These are phyloP conservation scores for Agaricus sinodeliciosus DNA, from an alignment of 768 basidiomycete species.

Conservation along the genomic window DNA sequence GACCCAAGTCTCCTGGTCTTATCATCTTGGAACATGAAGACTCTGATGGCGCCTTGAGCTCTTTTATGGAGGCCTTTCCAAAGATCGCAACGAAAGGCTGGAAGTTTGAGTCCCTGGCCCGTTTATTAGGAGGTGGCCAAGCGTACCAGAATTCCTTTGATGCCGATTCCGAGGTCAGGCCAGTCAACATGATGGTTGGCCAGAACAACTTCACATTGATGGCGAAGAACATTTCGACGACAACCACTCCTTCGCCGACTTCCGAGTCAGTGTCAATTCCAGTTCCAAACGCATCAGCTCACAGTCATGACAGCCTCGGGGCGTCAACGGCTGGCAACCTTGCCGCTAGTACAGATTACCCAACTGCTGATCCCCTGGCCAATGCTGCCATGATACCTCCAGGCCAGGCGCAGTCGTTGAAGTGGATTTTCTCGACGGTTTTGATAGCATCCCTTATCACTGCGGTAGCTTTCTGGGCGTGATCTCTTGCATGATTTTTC, in stretches of 20 bases:
- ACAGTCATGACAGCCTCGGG: background rate
- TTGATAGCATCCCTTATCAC: conserved; percentile 4
- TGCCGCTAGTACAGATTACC: background rate
- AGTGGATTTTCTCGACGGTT: conserved; percentile 1
- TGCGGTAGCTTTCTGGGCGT: conserved; percentile 5
- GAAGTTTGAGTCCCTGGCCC: conserved; percentile 54
- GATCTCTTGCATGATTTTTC: background rate
- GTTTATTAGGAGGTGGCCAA: conserved; percentile 29
- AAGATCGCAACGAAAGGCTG: conserved; percentile 64
- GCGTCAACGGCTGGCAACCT: conserved; percentile 7
- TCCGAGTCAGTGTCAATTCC: background rate
- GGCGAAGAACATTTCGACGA: background rate
- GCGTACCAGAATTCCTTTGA: conserved; percentile 43
- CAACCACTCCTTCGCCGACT: background rate
- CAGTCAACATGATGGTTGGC: conserved; percentile 11
- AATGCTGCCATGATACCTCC: background rate
- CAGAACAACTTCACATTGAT: conserved; percentile 1
- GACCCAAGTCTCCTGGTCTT: conserved; percentile 72
- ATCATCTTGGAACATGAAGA: conserved; percentile 85
- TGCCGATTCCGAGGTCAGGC: conserved; percentile 21
- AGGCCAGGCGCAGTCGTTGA: background rate
- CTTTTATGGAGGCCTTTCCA: conserved; percentile 63
- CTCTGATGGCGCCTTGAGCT: conserved; percentile 46
- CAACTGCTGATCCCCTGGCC: background rate
- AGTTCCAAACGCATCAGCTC: background rate